Percentiles rank a stretch among this genome's conserved stretches.
These are phyloP conservation scores for Torulaspora franciscae DNA, from an alignment of 805 yeast species.

Conservation along the genomic window DNA sequence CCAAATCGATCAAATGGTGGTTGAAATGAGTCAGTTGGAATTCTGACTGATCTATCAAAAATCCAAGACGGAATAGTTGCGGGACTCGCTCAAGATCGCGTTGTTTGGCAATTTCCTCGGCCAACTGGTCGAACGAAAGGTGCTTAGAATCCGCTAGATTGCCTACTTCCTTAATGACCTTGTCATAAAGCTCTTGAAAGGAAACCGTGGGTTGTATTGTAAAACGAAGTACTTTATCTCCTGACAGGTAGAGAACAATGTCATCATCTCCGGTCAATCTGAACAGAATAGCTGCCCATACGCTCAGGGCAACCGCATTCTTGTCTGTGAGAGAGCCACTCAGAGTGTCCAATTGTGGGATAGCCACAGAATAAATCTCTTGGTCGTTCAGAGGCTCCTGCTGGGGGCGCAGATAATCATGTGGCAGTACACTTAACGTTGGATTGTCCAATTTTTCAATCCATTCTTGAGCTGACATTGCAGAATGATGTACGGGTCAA, in stretches of 20 bases:
- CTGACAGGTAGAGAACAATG: constrained; percentile 59
- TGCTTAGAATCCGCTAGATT: constrained; percentile 20
- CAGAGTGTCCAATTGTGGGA: constrained; percentile 30
- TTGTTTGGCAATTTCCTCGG: constrained; percentile 44
- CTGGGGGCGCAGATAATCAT: constrained; percentile 76
- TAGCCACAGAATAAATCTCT: constrained; percentile 37
- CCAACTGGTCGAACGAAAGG: constrained; percentile 53
- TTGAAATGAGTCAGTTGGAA: constrained; percentile 35
- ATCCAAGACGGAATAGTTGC: constrained; percentile 48
- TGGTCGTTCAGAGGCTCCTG: constrained; percentile 66
- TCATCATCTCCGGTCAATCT: constrained; percentile 94
- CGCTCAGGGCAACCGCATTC: constrained; percentile 56
- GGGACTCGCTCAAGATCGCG: constrained; percentile 56
- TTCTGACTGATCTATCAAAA: constrained; percentile 41
- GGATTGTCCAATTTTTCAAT: constrained; percentile 62
- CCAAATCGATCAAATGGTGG: constrained; percentile 43
- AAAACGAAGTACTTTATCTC: constrained; percentile 53
- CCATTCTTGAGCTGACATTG: constrained; percentile 43
- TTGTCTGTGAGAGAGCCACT: constrained; percentile 23
- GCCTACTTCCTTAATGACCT: constrained; percentile 40
- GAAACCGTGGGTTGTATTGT: constrained; percentile 50
- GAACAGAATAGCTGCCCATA: constrained; percentile 64
- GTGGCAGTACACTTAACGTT: constrained; percentile 82
- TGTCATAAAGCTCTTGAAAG: constrained; percentile 48
- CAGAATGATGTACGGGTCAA: neutral